These are phyloP conservation scores for Pisolithus microcarpus DNA, from an alignment of 768 basidiomycete genomes.

Conservation along the genomic window DNA sequence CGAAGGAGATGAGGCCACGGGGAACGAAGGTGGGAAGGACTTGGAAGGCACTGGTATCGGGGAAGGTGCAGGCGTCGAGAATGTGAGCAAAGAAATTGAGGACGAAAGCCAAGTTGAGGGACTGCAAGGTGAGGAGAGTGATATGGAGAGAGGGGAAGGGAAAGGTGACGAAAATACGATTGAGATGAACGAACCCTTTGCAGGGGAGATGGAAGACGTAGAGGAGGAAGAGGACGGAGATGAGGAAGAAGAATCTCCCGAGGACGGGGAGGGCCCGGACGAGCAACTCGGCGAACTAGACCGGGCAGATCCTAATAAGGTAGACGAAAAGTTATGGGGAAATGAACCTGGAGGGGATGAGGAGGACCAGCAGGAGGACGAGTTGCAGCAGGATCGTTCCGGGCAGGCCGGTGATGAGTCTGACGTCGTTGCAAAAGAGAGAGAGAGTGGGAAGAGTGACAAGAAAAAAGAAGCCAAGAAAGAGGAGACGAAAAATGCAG, in stretches of 20 bases:
- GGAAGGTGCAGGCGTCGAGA: slow-evolving; percentile 80
- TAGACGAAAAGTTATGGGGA: slow-evolving; percentile 98
- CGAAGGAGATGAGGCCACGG: slow-evolving; percentile 40
- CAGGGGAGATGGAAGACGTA: slow-evolving; percentile 78
- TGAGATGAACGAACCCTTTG: slow-evolving; percentile 89
- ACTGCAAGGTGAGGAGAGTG: slow-evolving; percentile 43
- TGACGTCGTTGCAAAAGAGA: slow-evolving; percentile 79
- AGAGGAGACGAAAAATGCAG: slow-evolving; percentile 24
- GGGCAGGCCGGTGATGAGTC: slow-evolving; percentile 40
- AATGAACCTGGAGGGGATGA: slow-evolving; percentile 63
- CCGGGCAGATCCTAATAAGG: slow-evolving; percentile 68
- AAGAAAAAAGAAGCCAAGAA: slow-evolving; percentile 25
- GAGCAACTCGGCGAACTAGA: slow-evolving; percentile 82
- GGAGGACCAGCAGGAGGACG: slow-evolving; percentile 43
- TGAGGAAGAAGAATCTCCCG: slow-evolving; percentile 38
- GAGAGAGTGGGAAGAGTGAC: slow-evolving; percentile 30
- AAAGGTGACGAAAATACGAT: slow-evolving; percentile 69
- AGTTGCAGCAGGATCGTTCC: slow-evolving; percentile 56
- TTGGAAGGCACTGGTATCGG: slow-evolving; percentile 77
- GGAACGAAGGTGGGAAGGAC: slow-evolving; percentile 38
- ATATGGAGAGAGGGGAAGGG: slow-evolving; percentile 30
- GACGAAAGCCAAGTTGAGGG: slow-evolving; percentile 98
- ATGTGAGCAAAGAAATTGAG: slow-evolving; percentile 89
- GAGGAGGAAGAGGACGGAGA: slow-evolving; percentile 49
- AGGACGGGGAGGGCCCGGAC: slow-evolving; percentile 56